These are phyloP conservation scores for Sequoia sempervirens DNA, from an alignment of 75 land plant genomes.

Conservation along the genomic window DNA sequence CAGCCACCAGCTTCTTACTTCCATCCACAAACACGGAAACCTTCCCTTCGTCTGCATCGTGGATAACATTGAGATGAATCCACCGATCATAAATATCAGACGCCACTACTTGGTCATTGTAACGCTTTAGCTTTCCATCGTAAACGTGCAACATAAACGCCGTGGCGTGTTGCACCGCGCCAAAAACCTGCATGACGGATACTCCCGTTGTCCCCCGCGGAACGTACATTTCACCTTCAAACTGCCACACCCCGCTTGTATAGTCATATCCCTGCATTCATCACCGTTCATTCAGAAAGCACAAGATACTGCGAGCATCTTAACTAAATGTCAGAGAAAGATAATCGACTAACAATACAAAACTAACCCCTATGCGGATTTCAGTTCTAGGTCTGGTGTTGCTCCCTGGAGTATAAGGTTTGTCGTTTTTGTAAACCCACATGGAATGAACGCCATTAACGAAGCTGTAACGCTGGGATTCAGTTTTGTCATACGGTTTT, in stretches of 20 bases:
- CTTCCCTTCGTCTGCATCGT: conserved; percentile 8
- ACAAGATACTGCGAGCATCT: neutral
- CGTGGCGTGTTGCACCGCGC: conserved; percentile 15
- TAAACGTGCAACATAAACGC: conserved; percentile 26
- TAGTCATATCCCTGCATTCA: too few relatives aligned
- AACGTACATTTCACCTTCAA: conserved; percentile 26
- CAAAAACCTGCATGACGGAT: conserved; percentile 31
- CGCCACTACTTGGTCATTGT: neutral
- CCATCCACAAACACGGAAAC: conserved; percentile 18
- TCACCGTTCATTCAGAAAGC: neutral
- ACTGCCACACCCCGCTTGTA: conserved; percentile 20
- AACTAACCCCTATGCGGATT: conserved; percentile 12
- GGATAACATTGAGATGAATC: too few relatives aligned
- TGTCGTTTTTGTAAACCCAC: conserved; percentile 25
- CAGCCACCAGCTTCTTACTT: neutral
- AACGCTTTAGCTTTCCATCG: conserved; percentile 19
- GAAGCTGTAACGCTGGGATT: neutral
- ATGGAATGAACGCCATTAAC: conserved; percentile 14
- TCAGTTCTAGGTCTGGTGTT: conserved; percentile 25
- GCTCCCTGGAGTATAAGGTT: conserved; percentile 11
- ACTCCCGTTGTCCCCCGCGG: conserved; percentile 19
- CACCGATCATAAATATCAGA: conserved; percentile 6
- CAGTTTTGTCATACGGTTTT: conserved; percentile 17
- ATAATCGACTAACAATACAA: neutral
- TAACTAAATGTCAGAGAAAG: neutral